A percentile compares a stretch with the other conserved stretches of the same genome.
These are phyloP conservation scores for Sphagnurus paluster DNA, from an alignment of 1,284 basidiomycete genomes.

Conservation along the genomic window DNA sequence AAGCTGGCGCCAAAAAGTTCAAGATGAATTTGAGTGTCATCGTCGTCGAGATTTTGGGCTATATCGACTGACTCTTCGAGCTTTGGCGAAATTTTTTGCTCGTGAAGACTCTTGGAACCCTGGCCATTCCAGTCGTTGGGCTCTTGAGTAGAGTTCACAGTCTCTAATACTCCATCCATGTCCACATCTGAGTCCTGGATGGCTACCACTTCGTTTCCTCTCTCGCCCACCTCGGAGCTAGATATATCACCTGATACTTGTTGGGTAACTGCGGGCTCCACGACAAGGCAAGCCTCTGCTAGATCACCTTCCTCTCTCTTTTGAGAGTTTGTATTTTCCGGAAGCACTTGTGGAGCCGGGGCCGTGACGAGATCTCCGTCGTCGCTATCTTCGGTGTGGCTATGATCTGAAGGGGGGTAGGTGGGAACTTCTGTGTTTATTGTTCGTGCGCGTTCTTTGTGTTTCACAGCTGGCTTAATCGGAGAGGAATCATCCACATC, in stretches of 20 bases:
- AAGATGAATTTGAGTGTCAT: slow-evolving; percentile 13
- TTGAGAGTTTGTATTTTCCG: background rate
- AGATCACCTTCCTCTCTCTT: background rate
- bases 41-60: too few species aligned
- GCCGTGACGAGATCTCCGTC: background rate
- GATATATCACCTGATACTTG: background rate
- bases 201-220: background rate
- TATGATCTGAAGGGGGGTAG: background rate
- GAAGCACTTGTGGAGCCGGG: background rate
- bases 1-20: slow-evolving; percentile 3
- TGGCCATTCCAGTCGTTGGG: too few species aligned
- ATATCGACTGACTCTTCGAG: too few species aligned
- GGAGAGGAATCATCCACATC: slow-evolving; percentile 11
- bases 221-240: background rate
- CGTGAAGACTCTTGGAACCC: too few species aligned
- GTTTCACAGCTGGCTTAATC: background rate
- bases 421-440: background rate
- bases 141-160: background rate
- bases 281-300: background rate
- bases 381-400: background rate
- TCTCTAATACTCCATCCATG: background rate
- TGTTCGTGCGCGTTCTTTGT: background rate
- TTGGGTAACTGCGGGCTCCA: background rate
- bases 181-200: background rate
- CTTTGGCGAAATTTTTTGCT: too few species aligned